Evolutionary conservation across 768 basidiomycete species (phyloP).

Genomic region (Boletus rubroflammeus): DNA sequence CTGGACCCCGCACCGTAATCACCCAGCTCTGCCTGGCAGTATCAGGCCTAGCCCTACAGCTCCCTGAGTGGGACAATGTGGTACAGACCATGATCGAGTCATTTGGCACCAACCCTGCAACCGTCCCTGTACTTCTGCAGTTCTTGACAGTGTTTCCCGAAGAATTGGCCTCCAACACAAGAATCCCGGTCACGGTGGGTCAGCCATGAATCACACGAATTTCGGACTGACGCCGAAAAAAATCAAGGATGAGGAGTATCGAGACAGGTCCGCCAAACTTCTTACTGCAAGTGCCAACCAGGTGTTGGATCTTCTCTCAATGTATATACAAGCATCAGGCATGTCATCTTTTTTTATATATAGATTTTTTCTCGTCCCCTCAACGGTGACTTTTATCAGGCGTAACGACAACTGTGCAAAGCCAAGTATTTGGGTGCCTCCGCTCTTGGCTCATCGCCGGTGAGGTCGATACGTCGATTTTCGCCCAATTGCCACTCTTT

Average conservation of each 20-base stretch:
- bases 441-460: slow-evolving; percentile 87
- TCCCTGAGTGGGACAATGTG: slow-evolving; percentile 79
- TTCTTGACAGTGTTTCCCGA: slow-evolving; percentile 91
- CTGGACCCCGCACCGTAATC: slow-evolving; percentile 79
- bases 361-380: not conserved
- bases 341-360: slow-evolving; percentile 29
- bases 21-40: slow-evolving; percentile 89
- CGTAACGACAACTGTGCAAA: slow-evolving; percentile 73
- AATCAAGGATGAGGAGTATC: slow-evolving; percentile 70
- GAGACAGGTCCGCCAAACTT: slow-evolving; percentile 54
- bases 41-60: slow-evolving; percentile 86
- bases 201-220: not conserved
- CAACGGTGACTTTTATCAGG: slow-evolving; percentile 49
- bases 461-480: slow-evolving; percentile 60
- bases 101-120: slow-evolving; percentile 81
- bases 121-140: slow-evolving; percentile 80
- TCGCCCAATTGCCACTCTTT: slow-evolving; percentile 79
- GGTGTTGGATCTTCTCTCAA: slow-evolving; percentile 72
- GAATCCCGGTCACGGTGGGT: slow-evolving; percentile 85
- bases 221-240: slow-evolving; percentile 8
- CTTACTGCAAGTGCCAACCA: slow-evolving; percentile 65
- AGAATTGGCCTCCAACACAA: slow-evolving; percentile 78
- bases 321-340: slow-evolving; percentile 92
- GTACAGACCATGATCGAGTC: slow-evolving; percentile 77
- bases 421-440: slow-evolving; percentile 79